Base-by-base conservation (phyloP, 2,329 filamentous ascomycete genomes). In the Neonectria ditissima region DNA sequence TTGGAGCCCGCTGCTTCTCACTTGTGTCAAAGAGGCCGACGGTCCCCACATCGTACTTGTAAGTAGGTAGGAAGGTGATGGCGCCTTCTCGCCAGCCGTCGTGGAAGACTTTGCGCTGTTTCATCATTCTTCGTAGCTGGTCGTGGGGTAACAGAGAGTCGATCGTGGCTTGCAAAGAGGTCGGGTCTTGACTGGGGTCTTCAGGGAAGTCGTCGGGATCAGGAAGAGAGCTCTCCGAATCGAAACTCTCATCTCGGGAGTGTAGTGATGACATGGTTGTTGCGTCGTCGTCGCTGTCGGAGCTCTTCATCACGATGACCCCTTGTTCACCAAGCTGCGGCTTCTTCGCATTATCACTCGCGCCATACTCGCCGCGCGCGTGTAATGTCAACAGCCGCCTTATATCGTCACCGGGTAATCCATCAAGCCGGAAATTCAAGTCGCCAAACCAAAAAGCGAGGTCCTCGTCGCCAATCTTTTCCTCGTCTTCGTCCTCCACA, bases 21-120 rank as follows among this genome's bases (percentile, higher is more conserved):
- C 94, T 97, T 0, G 94, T 93, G 79, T 99, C 97, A 76, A 97
- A 99, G 30, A 94, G 86, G 2, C 92, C 92, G 32, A 97, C 88
- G 30, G 92, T 97, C n/a, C 96, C 96, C 28, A 97, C 85, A 73
- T 99, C 97, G 71, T 99, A 99, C 78, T 99, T 99, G 79, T 99
- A 99, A 0, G 96, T 97, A 2, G 96, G 96, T 16, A 98, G 77
- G 74, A 99, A 99, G 1, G 88, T 88, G 59, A 99, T 94, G 1
- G 89, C 84, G 0, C 94, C 96, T 82, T 99, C 96, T 54, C 87
- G 86, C 94, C 96, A 99, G 1, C 94, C 95, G 65, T 97, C 92
- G 63, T 97, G 88, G 66, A 99, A 97, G 0, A 90, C 89, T 75
- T 92, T 96, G n/a, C 88, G 86, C 41, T 88, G 81, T 68, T 86